Base-by-base conservation (phyloP, 2,329 filamentous ascomycete genomes). In the Aureobasidium sp. region DNA sequence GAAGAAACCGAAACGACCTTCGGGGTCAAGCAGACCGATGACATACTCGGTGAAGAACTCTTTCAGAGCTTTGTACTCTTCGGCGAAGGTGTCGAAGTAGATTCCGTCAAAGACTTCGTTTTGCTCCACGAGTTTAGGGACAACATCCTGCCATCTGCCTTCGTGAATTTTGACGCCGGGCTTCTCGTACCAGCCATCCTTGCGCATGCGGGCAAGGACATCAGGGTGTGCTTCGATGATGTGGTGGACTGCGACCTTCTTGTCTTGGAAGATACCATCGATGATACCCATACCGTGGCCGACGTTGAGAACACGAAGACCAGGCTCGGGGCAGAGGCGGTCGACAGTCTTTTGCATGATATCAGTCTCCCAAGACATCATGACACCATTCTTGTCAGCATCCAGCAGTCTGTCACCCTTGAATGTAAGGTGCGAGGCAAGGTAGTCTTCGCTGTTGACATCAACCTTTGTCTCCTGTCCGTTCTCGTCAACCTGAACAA, bases 11-110 rank as follows among this genome's bases (percentile, higher is more conserved):
- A 85, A 86, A 50, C 75, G 78, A 42, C 76, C 77, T 10, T 75
- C 70, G 32, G 81, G 78, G 66, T 89, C 86, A 49, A 99, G 77
- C 59, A 97, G 74, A 0, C 85, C 87, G 36, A 94, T 90, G 11
- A 97, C 86, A 67, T 88, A 86, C 73, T 97, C 94, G 2, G 83
- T 87, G 72, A 97, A 96, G 77, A 97, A 97, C 63, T 86, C 81
- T 50, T 88, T 87, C 32, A 97, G 84, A 72, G 93, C 89, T 2
- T 81, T 79, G 75, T 97, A 99, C 65, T 94, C 90, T 76, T 99
- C 94, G 7, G 91, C 94, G 73, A 97, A 97, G 0, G 94, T 99
- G 72, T 99, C 94, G 70, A 97, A 97, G 78, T 97, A 99, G 67
- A 99, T 79, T 11, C 74, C 78, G 63, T 81, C 78, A 59, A 80